Base-by-base conservation (phyloP, 2,329 filamentous ascomycete species). In the Exophiala lecanii-corni region DNA sequence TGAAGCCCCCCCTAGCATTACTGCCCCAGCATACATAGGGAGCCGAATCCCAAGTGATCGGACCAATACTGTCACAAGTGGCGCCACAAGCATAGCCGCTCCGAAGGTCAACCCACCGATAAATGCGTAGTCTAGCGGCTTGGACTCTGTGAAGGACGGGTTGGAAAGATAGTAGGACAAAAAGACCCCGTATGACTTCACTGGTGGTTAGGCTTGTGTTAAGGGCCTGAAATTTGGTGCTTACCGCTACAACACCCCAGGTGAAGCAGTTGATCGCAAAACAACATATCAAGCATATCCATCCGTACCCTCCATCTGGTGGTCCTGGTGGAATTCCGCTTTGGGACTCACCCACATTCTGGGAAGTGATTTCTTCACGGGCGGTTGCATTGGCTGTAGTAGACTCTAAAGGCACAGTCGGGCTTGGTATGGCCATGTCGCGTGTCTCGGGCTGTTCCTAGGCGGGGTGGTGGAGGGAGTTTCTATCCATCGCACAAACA, bases 171-270 rank as follows among this genome's bases (percentile, higher is more conserved):
- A 71, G 37, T 68, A 60, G 4, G 63, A 59, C 0, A 71, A 60
- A 39, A 66, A 71, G 16, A 72, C 62, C 28, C 65, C 66, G 43
- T 68, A 72, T n/a, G 59, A 58, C 45, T 57, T 26, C 16, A 38
- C 25, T 19, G 26, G 41, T 19, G 26, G 32, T 19, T 32, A 31
- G 25, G 9, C 23, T 16, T 38, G 17, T 30, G 9, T 7, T 21
- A 36, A 36, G 13, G 10, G 17, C 5, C 7, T 39, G 41, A 36
- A 19, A 36, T 10, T 13, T 32, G 26, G 25, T 39, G 23, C 53
- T 36, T 43, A 59, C 57, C 12, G 56, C 35, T n/a, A 51, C 45
- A 17, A 59, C 36, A 3, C 60, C 60, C 60, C 60, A 62, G 5
- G 54, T 58, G 44, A 61, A 59, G 12, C 50, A 53, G 37, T 62